Conservation (phyloP, 2,329 filamentous ascomycete genomes). For the Pyrenochaeta sp. region DNA sequence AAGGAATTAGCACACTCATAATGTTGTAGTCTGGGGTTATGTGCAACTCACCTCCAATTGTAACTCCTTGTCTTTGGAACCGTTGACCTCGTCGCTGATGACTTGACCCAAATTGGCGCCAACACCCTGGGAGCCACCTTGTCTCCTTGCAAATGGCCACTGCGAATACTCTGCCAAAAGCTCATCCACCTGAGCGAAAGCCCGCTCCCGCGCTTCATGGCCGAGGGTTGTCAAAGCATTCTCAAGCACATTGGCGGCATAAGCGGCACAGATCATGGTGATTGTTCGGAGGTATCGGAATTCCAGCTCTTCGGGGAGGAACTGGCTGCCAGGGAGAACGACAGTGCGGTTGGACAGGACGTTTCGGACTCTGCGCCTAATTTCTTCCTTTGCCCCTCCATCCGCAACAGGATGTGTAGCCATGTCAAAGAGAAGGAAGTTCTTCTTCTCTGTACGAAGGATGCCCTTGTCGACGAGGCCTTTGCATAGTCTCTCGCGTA, state of each 20-base stretch:
- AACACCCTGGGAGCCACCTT: conserved; percentile 78
- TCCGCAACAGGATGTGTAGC: conserved; percentile 97
- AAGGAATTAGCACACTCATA: conserved; percentile 28
- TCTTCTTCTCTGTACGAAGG: conserved; percentile 96
- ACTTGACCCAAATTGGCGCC: conserved; percentile 91
- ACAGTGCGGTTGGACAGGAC: conserved; percentile 93
- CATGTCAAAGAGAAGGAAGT: conserved; percentile 99
- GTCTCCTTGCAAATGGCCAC: conserved; percentile 90
- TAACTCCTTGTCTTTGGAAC: conserved; percentile 89
- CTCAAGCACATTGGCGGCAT: conserved; percentile 96
- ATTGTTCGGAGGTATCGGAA: conserved; percentile 93
- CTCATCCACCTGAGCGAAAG: conserved; percentile 97
- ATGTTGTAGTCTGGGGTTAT: neutral
- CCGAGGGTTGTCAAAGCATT: conserved; percentile 94
- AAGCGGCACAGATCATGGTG: conserved; percentile 96
- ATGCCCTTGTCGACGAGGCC: conserved; percentile 99
- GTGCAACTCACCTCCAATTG: conserved; percentile 80
- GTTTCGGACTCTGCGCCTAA: conserved; percentile 88
- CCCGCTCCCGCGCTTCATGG: conserved; percentile 91
- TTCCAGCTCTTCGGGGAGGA: conserved; percentile 91
- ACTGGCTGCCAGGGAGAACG: conserved; percentile 83
- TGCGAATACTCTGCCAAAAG: conserved; percentile 95
- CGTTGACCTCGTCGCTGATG: conserved; percentile 85
- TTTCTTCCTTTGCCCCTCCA: conserved; percentile 96
- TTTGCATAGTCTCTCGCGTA: conserved; percentile 95